These are phyloP conservation scores for Echinochloa phyllopogon DNA, from an alignment of 176 grass and related monocot species.

Conservation along the genomic window DNA sequence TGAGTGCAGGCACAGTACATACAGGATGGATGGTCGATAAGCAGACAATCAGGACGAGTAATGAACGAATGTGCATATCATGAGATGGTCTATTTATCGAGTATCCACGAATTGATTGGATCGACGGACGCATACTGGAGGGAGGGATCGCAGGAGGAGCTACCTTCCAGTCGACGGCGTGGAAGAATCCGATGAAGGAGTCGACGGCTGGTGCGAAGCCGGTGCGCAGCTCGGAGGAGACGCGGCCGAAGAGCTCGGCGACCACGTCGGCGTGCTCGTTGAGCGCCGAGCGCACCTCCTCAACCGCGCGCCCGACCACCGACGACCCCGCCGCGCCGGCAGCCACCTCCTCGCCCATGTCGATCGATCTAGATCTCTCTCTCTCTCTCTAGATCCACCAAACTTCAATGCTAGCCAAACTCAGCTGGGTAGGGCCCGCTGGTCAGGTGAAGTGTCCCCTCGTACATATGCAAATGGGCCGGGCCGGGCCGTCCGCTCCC, in stretches of 20 bases:
- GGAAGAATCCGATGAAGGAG: constrained; percentile 88
- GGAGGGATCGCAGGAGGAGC: no score
- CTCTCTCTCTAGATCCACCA: no score
- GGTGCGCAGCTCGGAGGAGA: constrained; percentile 76
- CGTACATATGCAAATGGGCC: no score
- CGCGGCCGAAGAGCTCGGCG: constrained; percentile 64
- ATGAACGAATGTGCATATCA: no score
- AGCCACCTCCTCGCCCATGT: constrained; percentile 19
- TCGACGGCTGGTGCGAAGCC: constrained; percentile 78
- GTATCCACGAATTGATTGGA: not conserved
- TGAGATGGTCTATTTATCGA: no score
- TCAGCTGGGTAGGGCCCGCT: no score
- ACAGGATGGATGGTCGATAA: no score
- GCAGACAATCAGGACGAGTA: no score
- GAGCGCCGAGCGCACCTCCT: constrained; percentile 76
- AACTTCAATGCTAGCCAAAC: no score
- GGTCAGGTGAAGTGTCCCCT: no score
- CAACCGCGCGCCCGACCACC: constrained; percentile 49
- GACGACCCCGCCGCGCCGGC: constrained; percentile 9
- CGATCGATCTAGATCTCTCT: not conserved
- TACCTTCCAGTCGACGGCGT: constrained; percentile 95
- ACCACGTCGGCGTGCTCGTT: constrained; percentile 86
- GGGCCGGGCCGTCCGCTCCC: no score
- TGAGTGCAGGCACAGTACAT: no score
- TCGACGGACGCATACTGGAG: not conserved